Conservation (phyloP, 805 yeast species). For the Metschnikowia anglica region DNA sequence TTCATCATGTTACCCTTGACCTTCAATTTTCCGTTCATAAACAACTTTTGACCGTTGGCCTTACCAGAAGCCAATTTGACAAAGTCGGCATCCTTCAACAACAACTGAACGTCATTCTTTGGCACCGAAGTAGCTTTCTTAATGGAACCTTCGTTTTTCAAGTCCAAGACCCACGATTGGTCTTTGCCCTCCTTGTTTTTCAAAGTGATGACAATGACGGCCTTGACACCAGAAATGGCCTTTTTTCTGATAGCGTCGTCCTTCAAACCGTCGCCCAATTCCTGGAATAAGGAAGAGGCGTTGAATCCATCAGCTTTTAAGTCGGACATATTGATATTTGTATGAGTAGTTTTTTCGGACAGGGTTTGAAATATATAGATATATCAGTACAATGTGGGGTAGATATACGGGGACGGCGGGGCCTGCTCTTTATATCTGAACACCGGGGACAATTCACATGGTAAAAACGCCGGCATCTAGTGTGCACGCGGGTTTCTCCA, state of each 20-base stretch:
- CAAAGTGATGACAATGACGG: conserved; percentile 59
- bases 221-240: conserved; percentile 52
- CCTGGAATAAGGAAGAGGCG: conserved; percentile 42
- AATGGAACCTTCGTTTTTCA: conserved; percentile 21
- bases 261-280: conserved; percentile 39
- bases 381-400: not conserved
- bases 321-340: conserved; percentile 24
- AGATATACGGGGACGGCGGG: conserved; percentile 1
- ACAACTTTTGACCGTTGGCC: conserved; percentile 81
- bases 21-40: conserved; percentile 81
- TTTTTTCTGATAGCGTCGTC: conserved; percentile 36
- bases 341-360: not conserved
- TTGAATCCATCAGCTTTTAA: conserved; percentile 40
- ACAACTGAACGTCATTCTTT: conserved; percentile 62
- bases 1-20: conserved; percentile 90
- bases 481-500: conserved; percentile 14
- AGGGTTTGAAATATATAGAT: not conserved
- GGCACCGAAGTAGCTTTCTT: conserved; percentile 22
- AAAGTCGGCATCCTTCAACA: conserved; percentile 66
- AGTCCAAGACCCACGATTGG: conserved; percentile 25
- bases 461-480: not conserved
- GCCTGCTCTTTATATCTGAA: conserved; percentile 5
- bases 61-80: conserved; percentile 72
- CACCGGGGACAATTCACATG: conserved; percentile 16
- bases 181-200: conserved; percentile 25